Evolutionary conservation across 345 rosid species (phyloP).

Genomic region (Populus tremula): DNA sequence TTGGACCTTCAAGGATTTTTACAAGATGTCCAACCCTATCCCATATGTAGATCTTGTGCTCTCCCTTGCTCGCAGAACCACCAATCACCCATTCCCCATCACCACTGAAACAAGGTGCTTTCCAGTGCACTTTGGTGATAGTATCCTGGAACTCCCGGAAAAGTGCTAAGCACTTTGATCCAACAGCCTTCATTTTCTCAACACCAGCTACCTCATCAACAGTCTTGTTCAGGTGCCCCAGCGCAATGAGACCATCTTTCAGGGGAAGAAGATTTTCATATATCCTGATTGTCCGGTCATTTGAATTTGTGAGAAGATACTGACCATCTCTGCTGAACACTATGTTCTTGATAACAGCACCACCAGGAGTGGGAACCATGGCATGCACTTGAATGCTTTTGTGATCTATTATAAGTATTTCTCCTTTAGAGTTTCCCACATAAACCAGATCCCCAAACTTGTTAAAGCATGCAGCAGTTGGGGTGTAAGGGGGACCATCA

Average conservation of each 20-base stretch:
- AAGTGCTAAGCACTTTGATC: conserved; percentile 74
- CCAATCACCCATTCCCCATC: conserved; percentile 98
- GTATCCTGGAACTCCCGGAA: conserved; percentile 93
- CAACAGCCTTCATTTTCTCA: conserved; percentile 76
- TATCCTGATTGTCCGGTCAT: conserved; percentile 84
- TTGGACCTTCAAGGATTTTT: conserved; percentile 98
- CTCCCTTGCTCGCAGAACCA: conserved; percentile 96
- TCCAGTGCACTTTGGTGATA: conserved; percentile 97
- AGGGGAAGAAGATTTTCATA: conserved; percentile 86
- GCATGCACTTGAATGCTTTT: conserved; percentile 60
- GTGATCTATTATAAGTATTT: conserved; percentile 81
- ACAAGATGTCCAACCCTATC: conserved; percentile 94
- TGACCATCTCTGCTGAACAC: conserved; percentile 86
- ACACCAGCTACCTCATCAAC: conserved; percentile 49
- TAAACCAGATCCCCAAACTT: conserved; percentile 91
- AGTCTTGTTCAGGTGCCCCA: conserved; percentile 45
- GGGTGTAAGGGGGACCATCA: conserved; percentile 68
- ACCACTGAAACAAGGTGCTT: conserved; percentile 97
- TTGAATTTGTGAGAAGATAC: conserved; percentile 93
- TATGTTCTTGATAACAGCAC: conserved; percentile 77
- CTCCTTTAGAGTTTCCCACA: conserved; percentile 93
- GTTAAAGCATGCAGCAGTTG: conserved; percentile 93
- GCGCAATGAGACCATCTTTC: conserved; percentile 52
- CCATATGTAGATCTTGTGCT: conserved; percentile 98
- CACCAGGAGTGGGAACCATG: conserved; percentile 60